Evolutionary conservation across 2,329 filamentous ascomycete genomes (phyloP), one percentile per base, ranked within the genome.

Genomic region (Neonectria sp.): DNA sequence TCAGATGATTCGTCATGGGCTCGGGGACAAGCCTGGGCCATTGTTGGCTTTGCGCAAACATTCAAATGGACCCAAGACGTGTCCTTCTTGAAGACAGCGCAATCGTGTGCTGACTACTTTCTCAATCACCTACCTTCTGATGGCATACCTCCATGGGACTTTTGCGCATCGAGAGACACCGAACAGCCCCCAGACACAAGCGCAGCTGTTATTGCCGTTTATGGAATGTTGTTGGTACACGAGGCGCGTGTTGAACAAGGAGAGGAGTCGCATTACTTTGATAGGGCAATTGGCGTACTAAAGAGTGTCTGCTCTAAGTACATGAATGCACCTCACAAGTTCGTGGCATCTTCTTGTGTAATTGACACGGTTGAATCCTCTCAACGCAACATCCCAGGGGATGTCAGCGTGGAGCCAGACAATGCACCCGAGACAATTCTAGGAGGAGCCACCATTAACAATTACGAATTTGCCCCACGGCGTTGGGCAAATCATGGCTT

Each of bases 1-100:
- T 73, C 71, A 2, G 82, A 86, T 58, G 72, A 73, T 1, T 85
- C 82, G 0, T 84, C 80, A 11, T 87, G 85, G 85, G 76, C 81
- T 6, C 79, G 85, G 4, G 85, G 85, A 0, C 85, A 87, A 63
- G 83, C 84, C 0, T 87, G 85, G 85, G 81, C 82, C 0, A 82
- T 86, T 3, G 79, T 81, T 55, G 85, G 85, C 0, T 86, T 86
- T 60, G 80, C 81, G 0, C 80, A 86, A 70, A 81, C 81, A 0
- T 86, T 84, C 59, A 70, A 71, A n/a, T 86, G 84, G 84, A 86
- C 83, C 0, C 77, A 78, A 12, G 81, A 84, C 29, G 48, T 43
- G 0, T 76, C 75, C 2, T 86, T 85, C 63, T 77, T 86, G 1
- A 69, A 79, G 0, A 85, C 85, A 3, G 81, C 86, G 0, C 74